Conservation (phyloP, 2,329 filamentous ascomycete genomes). For the Dactylellina leptospora region DNA sequence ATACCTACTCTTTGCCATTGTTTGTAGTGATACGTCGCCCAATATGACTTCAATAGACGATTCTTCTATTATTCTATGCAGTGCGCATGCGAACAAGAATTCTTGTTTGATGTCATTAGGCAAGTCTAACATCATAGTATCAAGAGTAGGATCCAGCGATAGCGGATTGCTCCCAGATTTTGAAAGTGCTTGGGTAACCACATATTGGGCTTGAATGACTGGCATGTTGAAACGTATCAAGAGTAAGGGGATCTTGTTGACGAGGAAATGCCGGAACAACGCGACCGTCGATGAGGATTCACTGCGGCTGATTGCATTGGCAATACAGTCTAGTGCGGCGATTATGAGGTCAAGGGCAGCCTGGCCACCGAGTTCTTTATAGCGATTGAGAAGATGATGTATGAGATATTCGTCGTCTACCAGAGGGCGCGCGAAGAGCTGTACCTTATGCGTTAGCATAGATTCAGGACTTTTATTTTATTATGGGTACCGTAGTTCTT, state of each 20-base stretch:
- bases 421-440: conserved; percentile 83
- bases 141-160: conserved; percentile 69
- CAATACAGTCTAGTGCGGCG: conserved; percentile 87
- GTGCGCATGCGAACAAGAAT: conserved; percentile 88
- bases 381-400: conserved; percentile 83
- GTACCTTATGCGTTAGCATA: conserved; percentile 59
- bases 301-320: conserved; percentile 81
- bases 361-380: conserved; percentile 80
- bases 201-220: conserved; percentile 70
- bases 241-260: conserved; percentile 74
- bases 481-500: neutral
- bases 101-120: conserved; percentile 76
- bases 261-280: conserved; percentile 83
- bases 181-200: conserved; percentile 72
- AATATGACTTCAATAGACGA: conserved; percentile 80
- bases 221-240: conserved; percentile 70
- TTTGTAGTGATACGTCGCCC: conserved; percentile 83
- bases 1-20: conserved; percentile 76
- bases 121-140: conserved; percentile 58
- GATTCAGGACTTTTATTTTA: no score
- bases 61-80: conserved; percentile 84
- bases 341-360: conserved; percentile 84
- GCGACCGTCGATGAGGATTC: conserved; percentile 71
- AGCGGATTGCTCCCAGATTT: conserved; percentile 70
- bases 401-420: conserved; percentile 82